phyloP scores from a whole-genome alignment of 148 eudicot species.

The Silene conica region DNA sequence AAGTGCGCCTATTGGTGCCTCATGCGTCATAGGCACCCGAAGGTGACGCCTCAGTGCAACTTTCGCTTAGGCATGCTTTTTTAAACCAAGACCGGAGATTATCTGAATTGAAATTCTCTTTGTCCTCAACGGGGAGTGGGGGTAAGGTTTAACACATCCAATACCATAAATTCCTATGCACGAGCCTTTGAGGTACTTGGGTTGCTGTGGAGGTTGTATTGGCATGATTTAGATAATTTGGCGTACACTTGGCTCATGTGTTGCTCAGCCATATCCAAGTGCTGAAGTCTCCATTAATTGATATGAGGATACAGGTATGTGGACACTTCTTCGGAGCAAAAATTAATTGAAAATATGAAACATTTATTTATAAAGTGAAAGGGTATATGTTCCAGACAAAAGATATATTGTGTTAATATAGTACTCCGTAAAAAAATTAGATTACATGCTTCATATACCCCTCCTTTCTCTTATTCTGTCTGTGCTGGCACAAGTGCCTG shows the following conservation, averaged over 20 bases:
- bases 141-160: neutral
- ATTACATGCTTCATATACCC: neutral
- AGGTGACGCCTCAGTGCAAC: neutral
- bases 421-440: too few species aligned
- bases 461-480: neutral
- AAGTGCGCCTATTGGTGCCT: neutral
- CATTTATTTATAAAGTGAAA: too few species aligned
- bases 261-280: neutral
- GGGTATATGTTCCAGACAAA: neutral
- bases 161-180: neutral
- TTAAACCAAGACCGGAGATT: neutral
- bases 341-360: neutral
- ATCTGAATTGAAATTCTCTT: neutral
- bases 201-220: neutral
- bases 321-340: neutral
- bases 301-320: neutral
- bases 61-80: neutral
- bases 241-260: neutral
- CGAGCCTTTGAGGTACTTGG: neutral
- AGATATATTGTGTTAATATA: neutral
- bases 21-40: too few species aligned
- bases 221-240: neutral
- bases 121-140: neutral
- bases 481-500: neutral
- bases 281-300: neutral